Conservation (phyloP, 2,329 filamentous ascomycete species). For the Trichoderma atrobrunneum region DNA sequence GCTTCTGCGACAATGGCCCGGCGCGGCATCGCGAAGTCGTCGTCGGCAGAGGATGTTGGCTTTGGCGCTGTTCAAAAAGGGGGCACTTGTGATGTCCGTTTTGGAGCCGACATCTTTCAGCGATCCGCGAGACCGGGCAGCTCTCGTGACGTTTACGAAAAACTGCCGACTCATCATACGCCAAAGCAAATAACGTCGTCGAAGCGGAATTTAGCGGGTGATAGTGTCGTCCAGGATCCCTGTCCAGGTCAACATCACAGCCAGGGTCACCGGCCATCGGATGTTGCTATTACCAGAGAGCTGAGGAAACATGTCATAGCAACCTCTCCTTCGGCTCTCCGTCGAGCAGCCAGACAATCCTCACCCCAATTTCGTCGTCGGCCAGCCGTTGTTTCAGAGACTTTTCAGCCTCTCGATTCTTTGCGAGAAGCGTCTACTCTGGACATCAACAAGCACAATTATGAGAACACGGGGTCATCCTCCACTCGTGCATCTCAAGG, state of each 20-base stretch:
- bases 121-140: not conserved
- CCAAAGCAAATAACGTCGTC: slow-evolving; percentile 22
- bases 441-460: not conserved
- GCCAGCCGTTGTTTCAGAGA: slow-evolving; percentile 32
- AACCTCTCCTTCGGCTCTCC: slow-evolving; percentile 17
- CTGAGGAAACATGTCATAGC: slow-evolving; percentile 18
- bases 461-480: not conserved
- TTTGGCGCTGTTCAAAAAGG: slow-evolving; percentile 22
- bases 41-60: not conserved
- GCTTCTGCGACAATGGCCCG: slow-evolving; percentile 3
- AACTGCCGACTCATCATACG: slow-evolving; percentile 28
- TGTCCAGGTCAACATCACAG: slow-evolving; percentile 19
- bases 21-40: not conserved
- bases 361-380: slow-evolving; percentile 29
- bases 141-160: slow-evolving; percentile 28
- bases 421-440: slow-evolving; percentile 31
- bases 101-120: not conserved
- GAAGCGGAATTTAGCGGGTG: slow-evolving; percentile 15
- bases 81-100: not conserved
- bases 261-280: slow-evolving; percentile 10
- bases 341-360: slow-evolving; percentile 17
- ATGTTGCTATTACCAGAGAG: not conserved
- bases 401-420: slow-evolving; percentile 35
- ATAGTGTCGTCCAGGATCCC: slow-evolving; percentile 22
- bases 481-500: slow-evolving; percentile 9